phyloP scores from a whole-genome alignment of 495 filamentous ascomycete species.

The Aspergillus asperescens region DNA sequence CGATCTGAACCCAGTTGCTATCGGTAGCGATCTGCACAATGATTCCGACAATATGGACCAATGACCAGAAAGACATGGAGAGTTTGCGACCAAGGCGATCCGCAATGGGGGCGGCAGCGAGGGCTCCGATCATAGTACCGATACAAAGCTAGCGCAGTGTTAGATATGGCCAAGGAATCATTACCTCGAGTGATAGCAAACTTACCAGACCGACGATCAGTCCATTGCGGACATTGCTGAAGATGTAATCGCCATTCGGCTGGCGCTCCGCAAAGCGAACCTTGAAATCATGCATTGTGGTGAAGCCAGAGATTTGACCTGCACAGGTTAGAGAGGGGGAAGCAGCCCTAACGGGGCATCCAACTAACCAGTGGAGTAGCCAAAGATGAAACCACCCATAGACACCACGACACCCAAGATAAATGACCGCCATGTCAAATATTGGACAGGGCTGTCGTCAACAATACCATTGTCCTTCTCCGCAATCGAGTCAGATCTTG shows the following conservation, averaged over 20 bases:
- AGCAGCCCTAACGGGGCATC: too few species aligned
- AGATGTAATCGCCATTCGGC: slow-evolving; percentile 34
- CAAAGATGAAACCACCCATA: slow-evolving; percentile 74
- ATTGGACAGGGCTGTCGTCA: slow-evolving; percentile 44
- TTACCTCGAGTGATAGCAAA: neutral
- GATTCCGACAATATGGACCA: slow-evolving; percentile 63
- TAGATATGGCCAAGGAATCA: neutral
- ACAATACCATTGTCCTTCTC: slow-evolving; percentile 41
- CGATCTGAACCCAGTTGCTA: slow-evolving; percentile 49
- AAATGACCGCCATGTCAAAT: slow-evolving; percentile 46
- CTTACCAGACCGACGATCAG: slow-evolving; percentile 53
- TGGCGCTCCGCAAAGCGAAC: slow-evolving; percentile 41
- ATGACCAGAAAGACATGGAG: slow-evolving; percentile 51
- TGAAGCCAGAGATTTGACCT: slow-evolving; percentile 56
- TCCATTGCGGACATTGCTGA: slow-evolving; percentile 52
- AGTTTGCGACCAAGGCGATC: slow-evolving; percentile 50
- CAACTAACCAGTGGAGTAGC: slow-evolving; percentile 58
- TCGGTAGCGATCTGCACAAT: slow-evolving; percentile 61
- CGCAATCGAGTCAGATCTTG: slow-evolving; percentile 32
- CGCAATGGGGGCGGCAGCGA: slow-evolving; percentile 54
- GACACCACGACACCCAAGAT: slow-evolving; percentile 52
- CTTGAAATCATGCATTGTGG: slow-evolving; percentile 54
- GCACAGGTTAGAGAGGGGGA: slow-evolving; percentile 1
- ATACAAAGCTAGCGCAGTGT: slow-evolving; percentile 45
- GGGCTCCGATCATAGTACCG: slow-evolving; percentile 64